These are phyloP conservation scores for Trichoderma koningii DNA, from an alignment of 2,329 filamentous ascomycete species.

Conservation along the genomic window DNA sequence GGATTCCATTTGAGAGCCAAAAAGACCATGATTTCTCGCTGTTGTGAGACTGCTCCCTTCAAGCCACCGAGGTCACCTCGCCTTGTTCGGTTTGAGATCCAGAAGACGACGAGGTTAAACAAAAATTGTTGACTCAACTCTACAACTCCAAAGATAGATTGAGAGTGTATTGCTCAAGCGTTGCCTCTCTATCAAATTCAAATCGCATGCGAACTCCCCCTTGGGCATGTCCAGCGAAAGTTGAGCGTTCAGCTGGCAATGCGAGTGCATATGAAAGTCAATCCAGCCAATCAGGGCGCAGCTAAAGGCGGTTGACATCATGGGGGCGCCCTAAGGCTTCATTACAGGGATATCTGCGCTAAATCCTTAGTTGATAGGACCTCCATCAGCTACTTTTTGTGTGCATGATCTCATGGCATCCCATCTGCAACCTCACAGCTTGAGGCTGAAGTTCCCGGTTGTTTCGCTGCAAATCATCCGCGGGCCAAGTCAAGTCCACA, in stretches of 20 bases:
- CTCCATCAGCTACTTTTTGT: slow-evolving; percentile 7
- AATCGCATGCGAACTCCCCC: background rate
- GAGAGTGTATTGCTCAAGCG: too few relatives aligned
- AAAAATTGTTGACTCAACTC: too few relatives aligned
- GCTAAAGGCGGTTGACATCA: slow-evolving; percentile 24
- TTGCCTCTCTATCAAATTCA: too few relatives aligned
- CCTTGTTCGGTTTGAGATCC: too few relatives aligned
- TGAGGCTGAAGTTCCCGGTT: background rate
- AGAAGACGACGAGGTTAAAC: too few relatives aligned
- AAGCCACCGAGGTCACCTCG: too few relatives aligned
- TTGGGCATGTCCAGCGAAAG: background rate
- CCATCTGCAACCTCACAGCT: slow-evolving; percentile 1
- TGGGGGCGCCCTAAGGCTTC: slow-evolving; percentile 7
- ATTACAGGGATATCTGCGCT: slow-evolving; percentile 24
- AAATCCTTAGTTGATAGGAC: background rate
- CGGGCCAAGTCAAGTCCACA: slow-evolving; percentile 2
- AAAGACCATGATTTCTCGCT: too few relatives aligned
- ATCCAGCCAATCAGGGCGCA: slow-evolving; percentile 20
- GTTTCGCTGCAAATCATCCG: slow-evolving; percentile 10
- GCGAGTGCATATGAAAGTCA: slow-evolving; percentile 7
- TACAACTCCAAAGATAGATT: too few relatives aligned
- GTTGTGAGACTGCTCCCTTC: too few relatives aligned
- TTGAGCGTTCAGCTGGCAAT: slow-evolving; percentile 36
- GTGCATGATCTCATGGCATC: slow-evolving; percentile 26
- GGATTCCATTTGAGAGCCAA: too few relatives aligned